Percentiles rank a stretch among this genome's conserved stretches.
These are phyloP conservation scores for Pachyrhizus erosus DNA, from an alignment of 306 rosid species.

Conservation along the genomic window DNA sequence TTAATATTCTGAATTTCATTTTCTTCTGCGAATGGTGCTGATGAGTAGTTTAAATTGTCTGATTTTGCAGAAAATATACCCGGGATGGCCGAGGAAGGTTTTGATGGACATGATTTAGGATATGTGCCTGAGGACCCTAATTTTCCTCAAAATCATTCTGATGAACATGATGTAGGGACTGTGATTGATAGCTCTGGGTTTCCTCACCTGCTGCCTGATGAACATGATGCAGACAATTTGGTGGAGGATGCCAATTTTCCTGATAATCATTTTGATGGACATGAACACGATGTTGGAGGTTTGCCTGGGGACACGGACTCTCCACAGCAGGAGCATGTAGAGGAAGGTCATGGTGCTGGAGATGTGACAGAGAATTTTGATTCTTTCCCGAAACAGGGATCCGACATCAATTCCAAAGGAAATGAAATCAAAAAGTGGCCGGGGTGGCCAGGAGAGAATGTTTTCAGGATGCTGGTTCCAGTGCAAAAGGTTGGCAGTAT, in stretches of 20 bases:
- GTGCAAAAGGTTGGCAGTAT: conserved; percentile 85
- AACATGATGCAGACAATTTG: conserved; percentile 32
- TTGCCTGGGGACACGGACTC: conserved; percentile 25
- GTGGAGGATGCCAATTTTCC: conserved; percentile 14
- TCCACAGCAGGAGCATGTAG: conserved; percentile 39
- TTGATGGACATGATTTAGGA: conserved; percentile 42
- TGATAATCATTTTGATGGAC: conserved; percentile 31
- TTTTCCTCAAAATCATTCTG: conserved; percentile 37
- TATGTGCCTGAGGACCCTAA: conserved; percentile 46
- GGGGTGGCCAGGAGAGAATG: conserved; percentile 96
- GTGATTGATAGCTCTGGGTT: conserved; percentile 34
- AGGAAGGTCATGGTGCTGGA: conserved; percentile 47
- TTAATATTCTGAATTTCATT: not conserved
- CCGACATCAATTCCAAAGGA: conserved; percentile 49
- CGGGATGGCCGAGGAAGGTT: conserved; percentile 44
- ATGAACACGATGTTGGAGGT: conserved; percentile 41
- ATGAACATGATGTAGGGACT: conserved; percentile 39
- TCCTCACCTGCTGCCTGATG: conserved; percentile 36
- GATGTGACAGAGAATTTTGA: conserved; percentile 37
- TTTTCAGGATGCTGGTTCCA: conserved; percentile 85
- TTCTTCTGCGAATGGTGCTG: not conserved
- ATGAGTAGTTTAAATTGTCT: not conserved
- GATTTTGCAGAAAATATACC: conserved; percentile 27
- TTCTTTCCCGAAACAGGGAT: conserved; percentile 30
- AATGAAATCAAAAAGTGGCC: conserved; percentile 83